A percentile compares a stretch with the other conserved stretches of the same genome.
Evolutionary conservation across 2,329 filamentous ascomycete species (phyloP).

Genomic region (Fusarium concolor): DNA sequence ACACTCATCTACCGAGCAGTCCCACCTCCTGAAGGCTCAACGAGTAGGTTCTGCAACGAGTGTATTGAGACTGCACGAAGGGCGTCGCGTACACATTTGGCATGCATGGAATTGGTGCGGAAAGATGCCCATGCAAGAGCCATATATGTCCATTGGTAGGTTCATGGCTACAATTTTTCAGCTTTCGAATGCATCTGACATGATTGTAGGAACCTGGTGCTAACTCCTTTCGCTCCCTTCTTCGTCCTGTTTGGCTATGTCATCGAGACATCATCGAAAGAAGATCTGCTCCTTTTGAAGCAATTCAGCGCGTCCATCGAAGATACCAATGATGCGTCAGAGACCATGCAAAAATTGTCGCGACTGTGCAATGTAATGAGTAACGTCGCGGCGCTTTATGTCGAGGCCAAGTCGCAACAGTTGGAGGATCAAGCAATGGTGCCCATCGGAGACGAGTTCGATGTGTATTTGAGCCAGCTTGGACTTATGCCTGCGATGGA

Average conservation of each 20-base stretch:
- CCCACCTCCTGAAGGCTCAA: slow-evolving; percentile 57
- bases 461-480: slow-evolving; percentile 72
- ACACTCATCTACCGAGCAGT: slow-evolving; percentile 66
- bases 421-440: slow-evolving; percentile 59
- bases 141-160: slow-evolving; percentile 65
- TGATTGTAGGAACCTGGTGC: slow-evolving; percentile 61
- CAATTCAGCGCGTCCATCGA: slow-evolving; percentile 68
- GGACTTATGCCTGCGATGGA: slow-evolving; percentile 65
- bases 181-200: slow-evolving; percentile 15
- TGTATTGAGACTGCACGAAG: slow-evolving; percentile 63
- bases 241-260: slow-evolving; percentile 70
- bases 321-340: slow-evolving; percentile 63
- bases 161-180: background rate
- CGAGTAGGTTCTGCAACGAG: slow-evolving; percentile 60
- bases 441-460: slow-evolving; percentile 69
- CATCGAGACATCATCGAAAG: slow-evolving; percentile 63
- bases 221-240: slow-evolving; percentile 69
- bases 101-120: slow-evolving; percentile 58
- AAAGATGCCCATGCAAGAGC: slow-evolving; percentile 56
- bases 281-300: slow-evolving; percentile 66
- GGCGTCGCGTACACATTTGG: slow-evolving; percentile 59
- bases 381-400: slow-evolving; percentile 70
- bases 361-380: slow-evolving; percentile 72
- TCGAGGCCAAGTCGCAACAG: slow-evolving; percentile 68
- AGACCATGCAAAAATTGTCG: slow-evolving; percentile 70